A percentile compares a stretch with the other conserved stretches of the same genome.
These are phyloP conservation scores for Aspergillus affinis DNA, from an alignment of 495 filamentous ascomycete species.

Conservation along the genomic window DNA sequence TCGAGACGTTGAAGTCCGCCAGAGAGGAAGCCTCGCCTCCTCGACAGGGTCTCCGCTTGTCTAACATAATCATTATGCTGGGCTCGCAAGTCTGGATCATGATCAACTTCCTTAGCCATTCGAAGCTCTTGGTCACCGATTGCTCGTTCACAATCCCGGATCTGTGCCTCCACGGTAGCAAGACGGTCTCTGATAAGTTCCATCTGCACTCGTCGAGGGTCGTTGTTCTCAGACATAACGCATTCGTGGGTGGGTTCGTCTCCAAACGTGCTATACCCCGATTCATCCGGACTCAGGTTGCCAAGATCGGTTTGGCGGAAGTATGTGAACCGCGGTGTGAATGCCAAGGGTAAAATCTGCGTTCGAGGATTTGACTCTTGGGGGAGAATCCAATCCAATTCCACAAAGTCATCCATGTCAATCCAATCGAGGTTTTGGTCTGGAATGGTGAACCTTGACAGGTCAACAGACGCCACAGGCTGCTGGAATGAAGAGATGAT, in stretches of 20 bases:
- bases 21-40: constrained; percentile 76
- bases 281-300: constrained; percentile 64
- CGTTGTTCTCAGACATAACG: constrained; percentile 90
- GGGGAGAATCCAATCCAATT: constrained; percentile 93
- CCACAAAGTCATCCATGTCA: constrained; percentile 99
- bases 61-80: constrained; percentile 68
- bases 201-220: constrained; percentile 86
- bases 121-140: constrained; percentile 66
- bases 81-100: constrained; percentile 50
- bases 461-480: constrained; percentile 56
- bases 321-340: constrained; percentile 91
- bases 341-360: constrained; percentile 88
- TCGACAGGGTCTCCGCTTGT: constrained; percentile 66
- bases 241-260: constrained; percentile 90
- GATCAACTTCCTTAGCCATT: constrained; percentile 53
- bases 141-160: constrained; percentile 64
- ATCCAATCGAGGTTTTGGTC: constrained; percentile 95
- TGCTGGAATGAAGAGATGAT: constrained; percentile 58
- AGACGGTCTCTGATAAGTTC: constrained; percentile 80
- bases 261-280: constrained; percentile 81
- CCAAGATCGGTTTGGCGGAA: constrained; percentile 95
- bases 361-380: constrained; percentile 89
- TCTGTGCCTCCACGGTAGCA: constrained; percentile 72
- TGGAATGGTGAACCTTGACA: constrained; percentile 89
- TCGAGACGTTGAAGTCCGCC: constrained; percentile 69